Evolutionary conservation across 2,329 filamentous ascomycete genomes (phyloP), one percentile per base, ranked within the genome.

Genomic region (Scleromitrula shiraiana): DNA sequence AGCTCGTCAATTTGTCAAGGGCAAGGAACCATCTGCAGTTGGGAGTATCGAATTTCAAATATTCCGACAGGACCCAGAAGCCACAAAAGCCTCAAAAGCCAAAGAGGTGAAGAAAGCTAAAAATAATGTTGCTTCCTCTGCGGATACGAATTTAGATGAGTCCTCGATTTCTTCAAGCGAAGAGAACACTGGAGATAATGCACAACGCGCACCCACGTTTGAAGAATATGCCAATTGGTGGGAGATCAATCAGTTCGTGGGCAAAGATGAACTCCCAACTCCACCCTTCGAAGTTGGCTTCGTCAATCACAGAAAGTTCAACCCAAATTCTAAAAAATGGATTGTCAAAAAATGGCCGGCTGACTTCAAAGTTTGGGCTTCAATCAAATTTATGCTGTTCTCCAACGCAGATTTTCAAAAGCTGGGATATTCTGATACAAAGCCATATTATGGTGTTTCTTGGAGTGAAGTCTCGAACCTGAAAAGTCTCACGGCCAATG

Each of bases 281-380:
- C 52, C 55, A 26, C 41, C 56, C 5, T 61, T 56, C 23, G 52
- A 59, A 38, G 40, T 61, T 17, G 39, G 36, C 4, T 52, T 56
- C 6, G 26, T 52, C 10, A 46, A 50, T 19, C 40, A 43, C n/a
- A 47, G 33, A 5, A 49, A 30, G 4, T 10, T 27, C 7, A 22
- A 30, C 9, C 43, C 40, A 36, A 17, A 17, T n/a, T 5, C 38
- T 4, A 57, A 54, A 29, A 46, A 51, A 2, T 50, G 50, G 12
- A 29, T 56, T n/a, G 5, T 23, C 5, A 50, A 41, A 20, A 50
- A 37, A 41, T 50, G 55, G 33, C 37, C 51, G 10, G 19, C 12
- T 12, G 45, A 47, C 9, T 55, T 51, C 19, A 54, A 41, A 14
- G 32, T 59, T n/a, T 59, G 50, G 43, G 48, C 49, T 15, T 43